Evolutionary conservation across 805 yeast genomes (phyloP), one percentile per base, ranked within the genome.

Genomic region (Nematodospora valgi): DNA sequence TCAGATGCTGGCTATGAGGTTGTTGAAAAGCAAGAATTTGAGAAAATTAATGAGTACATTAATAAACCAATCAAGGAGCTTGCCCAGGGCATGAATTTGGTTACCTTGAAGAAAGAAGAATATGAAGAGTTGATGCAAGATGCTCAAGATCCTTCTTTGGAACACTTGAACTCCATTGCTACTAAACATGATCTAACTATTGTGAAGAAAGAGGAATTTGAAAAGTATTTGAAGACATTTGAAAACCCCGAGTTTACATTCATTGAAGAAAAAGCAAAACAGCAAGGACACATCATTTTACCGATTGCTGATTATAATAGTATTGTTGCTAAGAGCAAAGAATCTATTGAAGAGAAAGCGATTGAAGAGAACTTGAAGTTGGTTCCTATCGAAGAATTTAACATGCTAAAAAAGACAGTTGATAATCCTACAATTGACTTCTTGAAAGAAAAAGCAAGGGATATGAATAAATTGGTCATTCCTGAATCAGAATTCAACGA

Each of bases 201-300:
- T 5, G 43, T 54, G 13, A 44, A 48, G 24, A 38, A 48, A 15
- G 50, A 46, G 18, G 56, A 52, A 32, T 50, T 47, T 37, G 36
- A 35, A 7, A n/a, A 24, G 9, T 25, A 37, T 4, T 9, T 18
- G 4, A 5, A 14, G 4, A 34, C 18, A 12, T 19, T 24, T 9
- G 32, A 34, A 10, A 25, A 30, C 17, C 45, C 45, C n/a, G 32
- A 37, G n/a, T 35, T 41, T 29, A 17, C 27, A 21, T 31, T 34
- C 23, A n/a, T 41, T 12, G 39, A 36, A 26, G 34, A 27, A 12
- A 32, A 39, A 20, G 36, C 39, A 14, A 28, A 20, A 16, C 24
- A 30, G 4, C 3, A 24, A 63, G 2, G 95, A 91, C 35, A 75
- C 54, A 1, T 43, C 46, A 4, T 39, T 5, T 18, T 43, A 11